Conservation (phyloP, 2,329 filamentous ascomycete species). For the Thielaviopsis euricoi region DNA sequence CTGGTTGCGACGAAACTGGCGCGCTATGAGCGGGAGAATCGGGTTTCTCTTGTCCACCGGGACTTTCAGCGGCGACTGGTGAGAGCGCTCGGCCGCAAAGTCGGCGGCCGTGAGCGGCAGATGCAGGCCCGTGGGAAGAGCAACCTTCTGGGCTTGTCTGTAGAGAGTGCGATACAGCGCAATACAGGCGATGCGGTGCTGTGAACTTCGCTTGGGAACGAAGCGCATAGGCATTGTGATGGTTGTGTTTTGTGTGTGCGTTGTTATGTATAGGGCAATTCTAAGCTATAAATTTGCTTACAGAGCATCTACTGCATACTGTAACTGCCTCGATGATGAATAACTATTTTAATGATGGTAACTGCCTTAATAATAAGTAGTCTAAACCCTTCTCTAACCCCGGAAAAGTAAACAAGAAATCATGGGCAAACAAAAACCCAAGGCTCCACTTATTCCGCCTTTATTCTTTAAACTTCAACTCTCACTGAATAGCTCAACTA, state of each 20-base stretch:
- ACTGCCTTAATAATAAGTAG: no score
- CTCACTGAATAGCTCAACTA: no score
- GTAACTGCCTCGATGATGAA: no score
- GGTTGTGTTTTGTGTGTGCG: neutral
- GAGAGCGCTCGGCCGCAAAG: neutral
- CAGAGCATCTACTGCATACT: no score
- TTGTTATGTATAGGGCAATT: no score
- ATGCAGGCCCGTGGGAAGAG: conserved; percentile 30
- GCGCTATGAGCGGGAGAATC: conserved; percentile 40
- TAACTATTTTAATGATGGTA: no score
- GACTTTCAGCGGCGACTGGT: conserved; percentile 15
- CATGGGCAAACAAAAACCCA: neutral
- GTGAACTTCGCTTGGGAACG: conserved; percentile 31
- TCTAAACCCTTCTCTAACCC: no score
- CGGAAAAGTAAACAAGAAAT: no score
- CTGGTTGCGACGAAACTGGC: conserved; percentile 44
- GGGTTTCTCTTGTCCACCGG: conserved; percentile 21
- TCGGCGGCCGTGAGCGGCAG: conserved; percentile 6
- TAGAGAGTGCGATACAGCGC: conserved; percentile 59
- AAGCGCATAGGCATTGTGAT: conserved; percentile 22
- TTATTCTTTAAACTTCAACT: neutral
- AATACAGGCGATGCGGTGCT: conserved; percentile 41
- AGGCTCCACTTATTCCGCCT: neutral
- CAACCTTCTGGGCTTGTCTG: conserved; percentile 34
- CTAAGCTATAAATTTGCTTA: no score